A percentile compares a stretch with the other conserved stretches of the same genome.
phyloP scores from a whole-genome alignment of 73 alveolate genomes.

The Blepharisma japonicum region DNA sequence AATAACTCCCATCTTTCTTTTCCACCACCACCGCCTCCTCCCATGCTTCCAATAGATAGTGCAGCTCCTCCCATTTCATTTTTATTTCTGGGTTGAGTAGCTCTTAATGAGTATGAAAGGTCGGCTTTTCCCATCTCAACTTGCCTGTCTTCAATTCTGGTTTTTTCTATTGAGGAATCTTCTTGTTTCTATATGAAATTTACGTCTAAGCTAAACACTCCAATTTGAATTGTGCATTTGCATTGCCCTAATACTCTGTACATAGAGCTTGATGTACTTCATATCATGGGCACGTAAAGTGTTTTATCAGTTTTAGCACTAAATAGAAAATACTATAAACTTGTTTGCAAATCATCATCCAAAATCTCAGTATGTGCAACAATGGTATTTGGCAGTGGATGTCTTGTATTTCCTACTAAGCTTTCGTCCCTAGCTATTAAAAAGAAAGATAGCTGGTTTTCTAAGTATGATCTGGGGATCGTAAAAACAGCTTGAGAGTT shows the following conservation, averaged over 20 bases:
- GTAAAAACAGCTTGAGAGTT: slow-evolving; percentile 90
- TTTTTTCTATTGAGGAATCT: slow-evolving; percentile 27
- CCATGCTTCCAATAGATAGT: slow-evolving; percentile 57
- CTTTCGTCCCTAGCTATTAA: slow-evolving; percentile 92
- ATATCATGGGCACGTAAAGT: background rate
- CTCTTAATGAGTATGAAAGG: slow-evolving; percentile 25
- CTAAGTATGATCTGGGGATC: slow-evolving; percentile 87
- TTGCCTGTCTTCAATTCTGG: slow-evolving; percentile 34
- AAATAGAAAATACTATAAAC: background rate
- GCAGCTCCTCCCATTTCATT: slow-evolving; percentile 59
- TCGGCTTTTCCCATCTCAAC: slow-evolving; percentile 38
- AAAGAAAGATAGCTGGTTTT: slow-evolving; percentile 78
- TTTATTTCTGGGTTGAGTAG: slow-evolving; percentile 49
- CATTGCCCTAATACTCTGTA: background rate
- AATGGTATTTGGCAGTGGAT: slow-evolving; percentile 96
- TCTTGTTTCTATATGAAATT: background rate
- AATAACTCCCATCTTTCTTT: slow-evolving; percentile 95
- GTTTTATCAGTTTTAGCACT: background rate
- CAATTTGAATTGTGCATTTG: background rate
- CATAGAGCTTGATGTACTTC: background rate
- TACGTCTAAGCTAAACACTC: slow-evolving; percentile 25
- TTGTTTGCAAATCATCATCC: slow-evolving; percentile 53
- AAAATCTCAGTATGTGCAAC: slow-evolving; percentile 86
- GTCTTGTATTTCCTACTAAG: slow-evolving; percentile 60
- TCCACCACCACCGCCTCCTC: slow-evolving; percentile 81